These are phyloP conservation scores for Thalassiosira mediterranea DNA, from an alignment of 352 stramenopile species.

Conservation along the genomic window DNA sequence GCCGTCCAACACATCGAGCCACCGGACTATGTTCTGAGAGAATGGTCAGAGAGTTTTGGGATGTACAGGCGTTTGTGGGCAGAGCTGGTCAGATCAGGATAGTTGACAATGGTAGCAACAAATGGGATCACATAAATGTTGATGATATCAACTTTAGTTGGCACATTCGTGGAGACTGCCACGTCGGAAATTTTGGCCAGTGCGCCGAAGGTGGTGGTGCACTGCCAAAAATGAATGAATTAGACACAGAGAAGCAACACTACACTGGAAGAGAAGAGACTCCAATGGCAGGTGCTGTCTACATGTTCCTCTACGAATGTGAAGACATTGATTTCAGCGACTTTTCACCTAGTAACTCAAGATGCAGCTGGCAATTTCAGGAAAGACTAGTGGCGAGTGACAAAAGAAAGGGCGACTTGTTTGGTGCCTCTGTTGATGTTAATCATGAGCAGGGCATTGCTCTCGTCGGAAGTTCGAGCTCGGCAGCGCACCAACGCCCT, in stretches of 20 bases:
- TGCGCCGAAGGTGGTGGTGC: conserved; percentile 39
- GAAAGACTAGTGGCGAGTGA: conserved; percentile 88
- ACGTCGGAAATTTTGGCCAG: conserved; percentile 43
- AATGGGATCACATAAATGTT: conserved; percentile 97
- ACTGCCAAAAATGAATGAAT: conserved; percentile 39
- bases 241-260: conserved; percentile 36
- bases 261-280: conserved; percentile 63
- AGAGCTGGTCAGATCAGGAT: conserved; percentile 90
- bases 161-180: conserved; percentile 62
- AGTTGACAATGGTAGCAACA: conserved; percentile 88
- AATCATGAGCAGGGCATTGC: conserved; percentile 87
- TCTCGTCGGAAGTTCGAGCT: conserved; percentile 85
- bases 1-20: conserved; percentile 85
- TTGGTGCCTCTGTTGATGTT: conserved; percentile 88
- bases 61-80: conserved; percentile 87
- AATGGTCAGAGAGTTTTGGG: conserved; percentile 90
- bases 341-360: conserved; percentile 44
- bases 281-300: conserved; percentile 66
- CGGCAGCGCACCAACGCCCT: conserved; percentile 86
- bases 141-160: conserved; percentile 94
- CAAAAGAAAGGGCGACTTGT: conserved; percentile 87
- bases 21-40: conserved; percentile 91
- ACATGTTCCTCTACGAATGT: conserved; percentile 72
- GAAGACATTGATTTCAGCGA: conserved; percentile 21
- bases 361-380: conserved; percentile 90